Conservation (phyloP, 305 asterid species). For the Fraxinus ornus region DNA sequence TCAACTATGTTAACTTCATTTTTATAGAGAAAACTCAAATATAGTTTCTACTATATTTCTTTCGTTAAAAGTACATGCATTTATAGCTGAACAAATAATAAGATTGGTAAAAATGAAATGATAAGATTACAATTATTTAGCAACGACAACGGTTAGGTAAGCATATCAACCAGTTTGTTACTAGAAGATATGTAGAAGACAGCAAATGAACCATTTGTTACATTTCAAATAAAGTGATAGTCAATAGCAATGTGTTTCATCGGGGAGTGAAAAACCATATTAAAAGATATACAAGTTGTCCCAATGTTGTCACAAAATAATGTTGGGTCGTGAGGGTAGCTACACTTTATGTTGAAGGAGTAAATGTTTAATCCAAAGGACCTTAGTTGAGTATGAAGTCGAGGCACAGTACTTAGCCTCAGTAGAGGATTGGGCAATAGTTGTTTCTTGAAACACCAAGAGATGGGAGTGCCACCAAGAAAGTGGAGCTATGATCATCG, state of each 20-base stretch:
- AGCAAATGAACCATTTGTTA: neutral
- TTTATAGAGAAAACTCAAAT: neutral
- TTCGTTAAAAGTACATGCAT: neutral
- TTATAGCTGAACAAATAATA: too few species aligned
- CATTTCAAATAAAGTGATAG: neutral
- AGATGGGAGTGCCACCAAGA: neutral
- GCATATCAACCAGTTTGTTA: neutral
- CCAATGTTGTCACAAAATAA: neutral
- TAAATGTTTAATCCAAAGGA: neutral
- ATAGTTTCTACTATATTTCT: neutral
- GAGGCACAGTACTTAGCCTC: neutral
- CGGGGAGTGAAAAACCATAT: too few species aligned
- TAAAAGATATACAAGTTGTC: neutral
- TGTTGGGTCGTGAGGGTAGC: neutral
- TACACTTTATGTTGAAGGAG: neutral
- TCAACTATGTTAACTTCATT: neutral
- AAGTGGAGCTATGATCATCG: neutral
- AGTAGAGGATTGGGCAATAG: neutral
- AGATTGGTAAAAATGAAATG: neutral
- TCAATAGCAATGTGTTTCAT: neutral
- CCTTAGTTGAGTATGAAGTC: neutral
- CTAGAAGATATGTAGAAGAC: neutral
- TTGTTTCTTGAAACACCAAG: neutral
- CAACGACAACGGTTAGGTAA: neutral
- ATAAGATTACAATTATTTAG: neutral